Conservation (phyloP, 2,329 filamentous ascomycete species). For the Cladophialophora immunda region DNA sequence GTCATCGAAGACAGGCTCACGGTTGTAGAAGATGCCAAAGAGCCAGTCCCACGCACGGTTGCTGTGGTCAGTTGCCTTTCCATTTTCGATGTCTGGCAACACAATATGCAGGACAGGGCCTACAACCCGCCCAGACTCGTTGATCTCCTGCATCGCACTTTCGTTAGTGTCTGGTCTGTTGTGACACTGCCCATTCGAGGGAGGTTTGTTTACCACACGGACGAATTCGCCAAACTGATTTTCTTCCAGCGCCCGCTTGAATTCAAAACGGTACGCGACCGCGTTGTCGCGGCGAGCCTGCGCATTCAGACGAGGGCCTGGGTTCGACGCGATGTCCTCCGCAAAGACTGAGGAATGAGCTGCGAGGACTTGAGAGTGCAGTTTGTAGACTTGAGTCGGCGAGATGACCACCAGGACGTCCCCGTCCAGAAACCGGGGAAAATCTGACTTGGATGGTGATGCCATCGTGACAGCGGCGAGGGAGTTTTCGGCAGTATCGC, state of each 20-base stretch:
- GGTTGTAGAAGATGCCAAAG: constrained; percentile 58
- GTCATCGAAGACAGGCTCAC: constrained; percentile 52
- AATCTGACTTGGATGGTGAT: constrained; percentile 36
- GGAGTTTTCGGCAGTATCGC: not conserved
- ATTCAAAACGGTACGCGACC: constrained; percentile 41
- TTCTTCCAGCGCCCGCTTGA: constrained; percentile 7
- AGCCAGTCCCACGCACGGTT: constrained; percentile 53
- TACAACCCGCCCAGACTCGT: constrained; percentile 44
- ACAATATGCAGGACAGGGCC: constrained; percentile 31
- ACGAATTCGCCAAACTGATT: constrained; percentile 33
- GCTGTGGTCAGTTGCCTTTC: constrained; percentile 37
- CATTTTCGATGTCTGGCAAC: constrained; percentile 48
- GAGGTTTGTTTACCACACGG: constrained; percentile 29
- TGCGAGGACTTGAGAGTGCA: constrained; percentile 48
- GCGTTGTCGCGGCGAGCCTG: constrained; percentile 43
- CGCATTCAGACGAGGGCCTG: constrained; percentile 43
- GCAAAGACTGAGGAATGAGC: constrained; percentile 41
- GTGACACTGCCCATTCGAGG: not conserved
- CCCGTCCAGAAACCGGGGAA: constrained; percentile 50
- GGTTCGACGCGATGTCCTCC: constrained; percentile 35
- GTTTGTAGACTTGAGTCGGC: constrained; percentile 47
- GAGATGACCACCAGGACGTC: constrained; percentile 52
- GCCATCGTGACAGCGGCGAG: constrained; percentile 34
- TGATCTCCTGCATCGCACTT: constrained; percentile 45
- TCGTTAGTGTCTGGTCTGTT: constrained; percentile 17